Base-by-base conservation (phyloP, 257 asterid genomes). In the Solanum pennellii region DNA sequence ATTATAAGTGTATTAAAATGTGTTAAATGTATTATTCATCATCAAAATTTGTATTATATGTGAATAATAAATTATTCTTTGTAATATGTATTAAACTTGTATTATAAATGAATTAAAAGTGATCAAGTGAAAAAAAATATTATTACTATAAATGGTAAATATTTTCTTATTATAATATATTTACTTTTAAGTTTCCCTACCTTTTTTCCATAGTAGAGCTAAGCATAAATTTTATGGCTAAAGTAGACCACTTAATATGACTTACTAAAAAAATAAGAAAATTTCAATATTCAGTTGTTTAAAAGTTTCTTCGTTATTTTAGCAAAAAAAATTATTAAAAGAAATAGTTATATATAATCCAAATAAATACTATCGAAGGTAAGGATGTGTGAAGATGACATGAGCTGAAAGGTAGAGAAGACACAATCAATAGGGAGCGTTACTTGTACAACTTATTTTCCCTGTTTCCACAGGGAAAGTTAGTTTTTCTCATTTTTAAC, bases 341-440 rank as follows among this genome's bases (percentile, higher is more conserved):
- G 3, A 56, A 56, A 0, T 3, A 10, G 1, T 62, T 62, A 23
- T 62, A 62, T 62, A 3, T 62, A 62, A 2, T 62, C 15, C 5
- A 23, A 7, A 4, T 1, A 62, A 9, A 62, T 62, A 62, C 7
- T 2, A 62, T 60, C 3, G 0, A 62, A 23, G 15, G 14, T 60
- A 21, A 21, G 29, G 0, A 14, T 60, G 31, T 0, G 15, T 23
- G 31, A 62, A 62, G 31, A 62, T 62, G 0, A n/a, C 7, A 15
- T 62, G 71, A 62, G 71, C n/a, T 10, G 31, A 12, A n/a, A 7
- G 2, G 1, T 62, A 25, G 8, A 11, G 13, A 62, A 3, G 31
- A 23, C 31, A n/a, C 29, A 62, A 10, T 62, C 15, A 23, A 62
- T 10, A 10, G 3, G 1, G 0, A 11, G 13, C 6, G 0, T 23